phyloP scores from a whole-genome alignment of 148 eudicot genomes.

The Persicaria maculosa region DNA sequence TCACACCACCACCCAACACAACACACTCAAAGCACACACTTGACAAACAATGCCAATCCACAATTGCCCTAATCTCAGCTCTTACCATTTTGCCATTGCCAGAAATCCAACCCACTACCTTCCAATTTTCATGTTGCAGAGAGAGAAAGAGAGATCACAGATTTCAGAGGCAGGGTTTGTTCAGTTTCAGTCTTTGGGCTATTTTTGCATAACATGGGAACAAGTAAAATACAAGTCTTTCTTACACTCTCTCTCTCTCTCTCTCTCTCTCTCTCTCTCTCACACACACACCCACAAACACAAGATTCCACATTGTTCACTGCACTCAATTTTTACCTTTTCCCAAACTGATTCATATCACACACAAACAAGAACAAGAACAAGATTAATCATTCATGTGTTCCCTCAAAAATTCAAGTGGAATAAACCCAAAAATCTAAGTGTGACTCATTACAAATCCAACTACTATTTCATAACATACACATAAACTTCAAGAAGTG shows the following conservation, averaged over 20 bases:
- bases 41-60: too few relatives aligned
- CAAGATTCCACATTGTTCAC: background rate
- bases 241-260: background rate
- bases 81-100: background rate
- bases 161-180: too few relatives aligned
- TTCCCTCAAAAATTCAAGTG: background rate
- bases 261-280: background rate
- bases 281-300: background rate
- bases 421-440: background rate
- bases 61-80: background rate
- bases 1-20: too few relatives aligned
- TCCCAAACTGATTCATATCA: background rate
- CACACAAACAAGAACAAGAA: background rate
- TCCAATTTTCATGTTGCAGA: conserved; percentile 2
- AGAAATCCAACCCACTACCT: background rate
- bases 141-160: background rate
- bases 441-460: background rate
- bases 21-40: too few relatives aligned
- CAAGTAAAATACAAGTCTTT: background rate
- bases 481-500: background rate
- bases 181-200: too few relatives aligned
- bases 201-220: background rate
- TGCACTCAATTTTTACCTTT: too few relatives aligned
- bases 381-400: background rate
- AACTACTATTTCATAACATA: background rate